Evolutionary conservation across 2,329 filamentous ascomycete species (phyloP), one percentile per base, ranked within the genome.

Genomic region (Orbilia oligospora): DNA sequence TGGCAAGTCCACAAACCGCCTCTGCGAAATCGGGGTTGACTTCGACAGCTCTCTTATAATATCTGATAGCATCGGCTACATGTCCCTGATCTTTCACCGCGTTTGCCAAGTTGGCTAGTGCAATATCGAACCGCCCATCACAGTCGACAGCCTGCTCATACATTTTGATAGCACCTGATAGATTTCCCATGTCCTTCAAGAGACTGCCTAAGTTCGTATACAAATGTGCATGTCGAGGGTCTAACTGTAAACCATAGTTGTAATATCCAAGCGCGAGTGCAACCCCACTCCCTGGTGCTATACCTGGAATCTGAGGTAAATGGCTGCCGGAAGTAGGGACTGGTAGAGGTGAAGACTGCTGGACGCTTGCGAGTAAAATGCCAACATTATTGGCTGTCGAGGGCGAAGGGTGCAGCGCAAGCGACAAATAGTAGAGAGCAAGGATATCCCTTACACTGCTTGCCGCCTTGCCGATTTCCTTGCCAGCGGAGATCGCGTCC

Each of bases 321-420:
- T 96, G 90, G 14, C 85, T 86, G 12, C 86, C 86, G 20, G 87
- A 83, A 69, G 80, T 81, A 22, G 83, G 81, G 4, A 81, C 81
- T 70, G 81, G 82, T 27, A 82, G 81, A 16, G 84, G 85, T 80
- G 85, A 84, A 24, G 85, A 84, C 81, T 97, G 94, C 83, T 97
- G 96, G 20, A 98, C 92, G 71, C 96, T 93, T 4, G 96, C 96
- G n/a, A 99, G 89, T 30, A 99, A 87, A 70, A 99, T 99, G 2
- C 96, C 96, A 12, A 99, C 94, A 83, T 99, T 99, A 83, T 99
- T 99, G 0, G 96, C 96, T 0, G 96, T 99, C 0, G 96, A 99
- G 1, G 96, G 96, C 82, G 96, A 98, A 58, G 96, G 94, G 80
- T 97, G 96, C 1, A 99, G 87, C 0, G 96, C 97, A 2, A 99